These are phyloP conservation scores for Nothopassalora personata DNA, from an alignment of 2,329 filamentous ascomycete genomes.

Conservation along the genomic window DNA sequence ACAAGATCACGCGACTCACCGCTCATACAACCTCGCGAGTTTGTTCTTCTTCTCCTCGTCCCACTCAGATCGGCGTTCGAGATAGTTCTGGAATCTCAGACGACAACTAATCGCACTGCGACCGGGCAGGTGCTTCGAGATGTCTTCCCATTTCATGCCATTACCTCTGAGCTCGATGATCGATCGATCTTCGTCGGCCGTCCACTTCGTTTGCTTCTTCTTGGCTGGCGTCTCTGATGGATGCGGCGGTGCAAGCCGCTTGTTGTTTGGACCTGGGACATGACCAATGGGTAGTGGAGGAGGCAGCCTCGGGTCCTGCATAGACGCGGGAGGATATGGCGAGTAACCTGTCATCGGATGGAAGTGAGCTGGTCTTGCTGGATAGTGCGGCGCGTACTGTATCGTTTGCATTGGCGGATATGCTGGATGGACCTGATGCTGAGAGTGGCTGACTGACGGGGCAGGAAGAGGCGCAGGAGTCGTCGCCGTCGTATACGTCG, in stretches of 20 bases:
- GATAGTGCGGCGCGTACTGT: constrained; percentile 24
- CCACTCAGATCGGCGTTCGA: constrained; percentile 89
- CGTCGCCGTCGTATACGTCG: constrained; percentile 21
- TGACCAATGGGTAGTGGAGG: constrained; percentile 30
- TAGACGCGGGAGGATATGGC: constrained; percentile 25
- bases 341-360: constrained; percentile 27
- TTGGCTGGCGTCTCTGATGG: constrained; percentile 65
- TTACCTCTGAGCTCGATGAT: constrained; percentile 87
- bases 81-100: constrained; percentile 94
- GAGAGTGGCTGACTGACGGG: constrained; percentile 12
- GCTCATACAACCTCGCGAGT: constrained; percentile 87
- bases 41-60: constrained; percentile 98
- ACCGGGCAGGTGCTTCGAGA: constrained; percentile 83
- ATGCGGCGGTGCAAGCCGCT: constrained; percentile 41
- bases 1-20: constrained; percentile 53
- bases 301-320: constrained; percentile 26
- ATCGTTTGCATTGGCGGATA: constrained; percentile 28
- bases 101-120: constrained; percentile 91
- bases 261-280: constrained; percentile 40
- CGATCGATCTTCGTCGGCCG: constrained; percentile 81
- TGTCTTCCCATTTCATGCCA: constrained; percentile 99
- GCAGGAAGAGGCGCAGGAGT: constrained; percentile 21
- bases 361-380: constrained; percentile 18
- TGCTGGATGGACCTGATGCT: constrained; percentile 14
- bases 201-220: constrained; percentile 98